phyloP scores from a whole-genome alignment of 73 alveolate genomes.

The Chromera velia region DNA sequence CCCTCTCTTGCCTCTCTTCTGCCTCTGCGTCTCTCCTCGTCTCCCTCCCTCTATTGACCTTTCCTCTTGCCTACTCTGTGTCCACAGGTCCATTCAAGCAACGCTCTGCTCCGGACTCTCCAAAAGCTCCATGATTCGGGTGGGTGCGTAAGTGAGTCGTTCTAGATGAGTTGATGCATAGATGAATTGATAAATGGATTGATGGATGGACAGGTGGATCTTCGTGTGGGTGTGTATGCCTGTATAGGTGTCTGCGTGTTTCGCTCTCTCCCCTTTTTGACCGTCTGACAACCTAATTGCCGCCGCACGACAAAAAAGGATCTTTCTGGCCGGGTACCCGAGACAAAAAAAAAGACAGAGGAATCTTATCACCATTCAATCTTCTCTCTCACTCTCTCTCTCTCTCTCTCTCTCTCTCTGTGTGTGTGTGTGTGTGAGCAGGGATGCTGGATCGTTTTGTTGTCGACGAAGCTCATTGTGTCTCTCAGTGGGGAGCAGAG shows the following conservation, averaged over 20 bases:
- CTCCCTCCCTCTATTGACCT: not conserved
- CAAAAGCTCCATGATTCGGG: not conserved
- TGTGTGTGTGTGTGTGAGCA: no score
- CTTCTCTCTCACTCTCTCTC: no score
- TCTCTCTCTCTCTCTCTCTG: no score
- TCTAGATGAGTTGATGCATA: no score
- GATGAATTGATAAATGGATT: not conserved
- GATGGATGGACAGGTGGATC: not conserved
- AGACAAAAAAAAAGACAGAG: no score
- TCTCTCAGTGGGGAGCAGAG: conserved; percentile 97
- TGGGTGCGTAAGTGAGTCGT: not conserved
- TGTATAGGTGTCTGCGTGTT: not conserved
- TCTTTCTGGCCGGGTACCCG: no score
- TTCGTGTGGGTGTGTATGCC: not conserved
- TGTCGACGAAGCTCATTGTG: conserved; percentile 98
- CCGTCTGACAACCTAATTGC: not conserved
- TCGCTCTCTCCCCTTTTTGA: not conserved
- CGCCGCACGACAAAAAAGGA: conserved; percentile 13
- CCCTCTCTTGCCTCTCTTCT: not conserved
- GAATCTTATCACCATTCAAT: no score
- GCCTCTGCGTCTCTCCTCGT: not conserved
- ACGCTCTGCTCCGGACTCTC: not conserved
- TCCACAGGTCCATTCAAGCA: not conserved
- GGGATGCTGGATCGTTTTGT: conserved; percentile 79
- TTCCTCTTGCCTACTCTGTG: not conserved